Conservation (phyloP, 208 protist species). For the Porcisia deanei region DNA sequence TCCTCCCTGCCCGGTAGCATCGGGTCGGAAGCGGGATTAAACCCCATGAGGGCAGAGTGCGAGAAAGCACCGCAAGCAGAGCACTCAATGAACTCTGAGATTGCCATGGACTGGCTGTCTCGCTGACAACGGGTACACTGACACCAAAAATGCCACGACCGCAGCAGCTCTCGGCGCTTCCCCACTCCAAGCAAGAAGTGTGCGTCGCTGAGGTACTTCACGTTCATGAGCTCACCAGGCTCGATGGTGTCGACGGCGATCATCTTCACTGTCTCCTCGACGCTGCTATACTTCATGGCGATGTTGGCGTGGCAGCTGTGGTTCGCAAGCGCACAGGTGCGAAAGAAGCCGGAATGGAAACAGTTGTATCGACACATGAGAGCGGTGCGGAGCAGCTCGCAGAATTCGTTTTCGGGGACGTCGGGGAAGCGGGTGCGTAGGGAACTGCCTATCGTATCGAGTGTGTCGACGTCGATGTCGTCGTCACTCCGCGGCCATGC, state of each 20-base stretch:
- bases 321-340: slow-evolving; percentile 83
- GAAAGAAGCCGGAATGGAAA: slow-evolving; percentile 88
- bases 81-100: slow-evolving; percentile 73
- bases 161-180: slow-evolving; percentile 73
- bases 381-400: slow-evolving; percentile 63
- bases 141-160: slow-evolving; percentile 89
- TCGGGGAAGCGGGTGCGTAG: slow-evolving; percentile 47
- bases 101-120: slow-evolving; percentile 40
- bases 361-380: slow-evolving; percentile 90
- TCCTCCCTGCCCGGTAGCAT: slow-evolving; percentile 17
- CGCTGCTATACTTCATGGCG: slow-evolving; percentile 84
- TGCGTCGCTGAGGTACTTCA: slow-evolving; percentile 88
- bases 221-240: slow-evolving; percentile 78
- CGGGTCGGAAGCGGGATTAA: slow-evolving; percentile 31
- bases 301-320: slow-evolving; percentile 88
- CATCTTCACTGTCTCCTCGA: slow-evolving; percentile 70
- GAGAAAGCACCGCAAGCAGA: slow-evolving; percentile 44
- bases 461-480: slow-evolving; percentile 58
- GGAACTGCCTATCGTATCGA: slow-evolving; percentile 32
- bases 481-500: slow-evolving; percentile 71
- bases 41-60: slow-evolving; percentile 41
- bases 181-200: slow-evolving; percentile 81
- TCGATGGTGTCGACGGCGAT: slow-evolving; percentile 64
- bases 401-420: slow-evolving; percentile 42
- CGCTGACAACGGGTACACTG: slow-evolving; percentile 59